These are phyloP conservation scores for Spizellomyces punctatus DNA, from an alignment of 192 early-diverging fungal genomes.

Conservation along the genomic window DNA sequence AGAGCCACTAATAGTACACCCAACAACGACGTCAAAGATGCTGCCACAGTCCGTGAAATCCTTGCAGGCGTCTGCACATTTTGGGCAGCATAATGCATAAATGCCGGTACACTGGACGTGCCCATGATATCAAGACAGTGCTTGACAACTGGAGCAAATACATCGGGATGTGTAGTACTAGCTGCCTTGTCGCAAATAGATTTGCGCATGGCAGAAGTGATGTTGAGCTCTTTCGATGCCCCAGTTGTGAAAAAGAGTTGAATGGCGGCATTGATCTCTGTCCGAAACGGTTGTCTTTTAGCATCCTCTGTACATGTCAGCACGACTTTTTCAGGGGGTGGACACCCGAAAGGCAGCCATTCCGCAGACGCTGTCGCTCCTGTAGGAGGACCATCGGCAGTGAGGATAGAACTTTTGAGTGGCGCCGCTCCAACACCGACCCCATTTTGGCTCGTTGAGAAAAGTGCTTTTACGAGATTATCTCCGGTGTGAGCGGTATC, in stretches of 20 bases:
- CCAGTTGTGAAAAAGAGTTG: slow-evolving; percentile 2
- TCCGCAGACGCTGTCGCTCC: background rate
- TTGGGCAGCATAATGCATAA: background rate
- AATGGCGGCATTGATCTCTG: slow-evolving; percentile 3
- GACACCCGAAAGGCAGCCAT: background rate
- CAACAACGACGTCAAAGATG: background rate
- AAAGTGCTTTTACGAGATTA: background rate
- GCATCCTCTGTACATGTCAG: no score
- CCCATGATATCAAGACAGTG: slow-evolving; percentile 13
- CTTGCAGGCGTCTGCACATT: background rate
- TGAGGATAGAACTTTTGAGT: background rate
- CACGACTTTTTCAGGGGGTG: no score
- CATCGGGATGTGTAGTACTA: slow-evolving; percentile 12
- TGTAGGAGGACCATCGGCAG: background rate
- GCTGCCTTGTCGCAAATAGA: background rate
- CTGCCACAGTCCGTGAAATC: background rate
- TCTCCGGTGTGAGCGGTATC: background rate
- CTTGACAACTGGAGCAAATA: slow-evolving; percentile 5
- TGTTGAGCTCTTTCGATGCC: background rate
- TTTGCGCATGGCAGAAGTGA: background rate
- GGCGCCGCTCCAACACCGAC: background rate
- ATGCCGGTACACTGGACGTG: slow-evolving; percentile 3
- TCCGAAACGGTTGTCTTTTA: slow-evolving; percentile 3
- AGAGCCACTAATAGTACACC: background rate
- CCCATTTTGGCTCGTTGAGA: background rate